Evolutionary conservation across 1,284 basidiomycete genomes (phyloP), one percentile per base, ranked within the genome.

Genomic region (Entoloma clypeatum): DNA sequence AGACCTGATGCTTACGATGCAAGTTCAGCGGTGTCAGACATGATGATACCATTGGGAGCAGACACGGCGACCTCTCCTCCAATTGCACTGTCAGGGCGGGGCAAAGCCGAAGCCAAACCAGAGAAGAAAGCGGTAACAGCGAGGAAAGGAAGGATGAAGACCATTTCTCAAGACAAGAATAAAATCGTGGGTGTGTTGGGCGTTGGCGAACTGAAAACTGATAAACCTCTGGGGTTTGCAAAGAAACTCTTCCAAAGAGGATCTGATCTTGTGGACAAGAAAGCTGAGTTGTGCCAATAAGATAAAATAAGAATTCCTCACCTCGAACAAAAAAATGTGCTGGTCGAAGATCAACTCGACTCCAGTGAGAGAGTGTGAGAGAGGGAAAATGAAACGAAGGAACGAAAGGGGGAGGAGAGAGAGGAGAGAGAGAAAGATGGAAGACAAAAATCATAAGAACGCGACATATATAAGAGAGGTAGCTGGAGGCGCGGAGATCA

Each of bases 171-270:
- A 62, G 55, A 57, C 51, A 57, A 60, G 58, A 56, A 60, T 58
- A 57, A 48, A 53, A 73, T 67, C 65, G 73, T 74, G 55, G 66
- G 71, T 64, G 67, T 67, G 65, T 68, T n/a, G 60, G 61, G 55
- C 69, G 69, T 69, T 61, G 65, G 63, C 59, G 62, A 68, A 69
- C 59, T 62, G 52, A 58, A 57, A 61, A 56, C 60, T 65, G 58
- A 53, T 61, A 57, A 65, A 68, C 74, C 78, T 76, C 75, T 71
- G 74, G 70, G 71, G 64, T 61, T 66, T 63, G 63, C 59, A 62
- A 67, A 64, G 63, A 61, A 60, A 66, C 77, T 81, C 80, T 83
- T 64, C 81, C 81, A 77, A 84, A 83, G 80, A 81, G 75, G 66
- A 77, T 78, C 75, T 77, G 52, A 18, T 19, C 22, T 25, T 46